These are phyloP conservation scores for Lizonia empirigonia DNA, from an alignment of 2,329 filamentous ascomycete species.

Conservation along the genomic window DNA sequence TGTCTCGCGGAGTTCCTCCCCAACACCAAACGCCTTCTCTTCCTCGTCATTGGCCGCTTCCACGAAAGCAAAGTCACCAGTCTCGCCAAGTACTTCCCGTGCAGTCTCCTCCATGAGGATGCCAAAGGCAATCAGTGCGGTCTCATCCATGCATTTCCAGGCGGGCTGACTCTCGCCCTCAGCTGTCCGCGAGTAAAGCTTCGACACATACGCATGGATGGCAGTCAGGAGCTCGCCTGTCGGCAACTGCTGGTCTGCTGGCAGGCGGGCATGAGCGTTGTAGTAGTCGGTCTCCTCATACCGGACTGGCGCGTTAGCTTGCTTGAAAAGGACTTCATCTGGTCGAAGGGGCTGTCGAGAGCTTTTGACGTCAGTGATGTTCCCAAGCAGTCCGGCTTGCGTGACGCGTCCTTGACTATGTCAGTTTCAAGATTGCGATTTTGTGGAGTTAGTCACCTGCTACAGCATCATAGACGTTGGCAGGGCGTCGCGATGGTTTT, in stretches of 20 bases:
- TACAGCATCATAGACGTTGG: slow-evolving; percentile 74
- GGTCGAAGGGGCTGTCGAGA: slow-evolving; percentile 59
- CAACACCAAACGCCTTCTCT: slow-evolving; percentile 11
- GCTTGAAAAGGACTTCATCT: slow-evolving; percentile 73
- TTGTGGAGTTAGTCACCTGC: slow-evolving; percentile 57
- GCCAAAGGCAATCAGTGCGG: slow-evolving; percentile 74
- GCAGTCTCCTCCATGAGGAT: slow-evolving; percentile 75
- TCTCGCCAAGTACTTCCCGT: slow-evolving; percentile 64
- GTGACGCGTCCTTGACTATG: slow-evolving; percentile 22
- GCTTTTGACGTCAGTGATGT: slow-evolving; percentile 49
- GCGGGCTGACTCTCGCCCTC: slow-evolving; percentile 36
- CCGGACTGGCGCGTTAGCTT: slow-evolving; percentile 66
- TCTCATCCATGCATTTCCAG: slow-evolving; percentile 74
- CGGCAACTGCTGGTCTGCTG: slow-evolving; percentile 62
- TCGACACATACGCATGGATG: slow-evolving; percentile 70
- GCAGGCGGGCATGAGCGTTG: slow-evolving; percentile 64
- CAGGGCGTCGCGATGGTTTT: slow-evolving; percentile 43
- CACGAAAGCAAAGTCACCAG: slow-evolving; percentile 73
- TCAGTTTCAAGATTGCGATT: slow-evolving; percentile 3
- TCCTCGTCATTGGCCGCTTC: slow-evolving; percentile 54
- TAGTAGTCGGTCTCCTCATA: slow-evolving; percentile 76
- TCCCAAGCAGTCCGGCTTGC: slow-evolving; percentile 46
- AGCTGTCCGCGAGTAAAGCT: slow-evolving; percentile 61
- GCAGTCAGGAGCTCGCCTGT: slow-evolving; percentile 72
- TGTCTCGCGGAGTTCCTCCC: slow-evolving; percentile 1